Percentiles rank a stretch among this genome's conserved stretches.
Evolutionary conservation across 2,329 filamentous ascomycete genomes (phyloP).

Genomic region (Tolypocladium tropicale): DNA sequence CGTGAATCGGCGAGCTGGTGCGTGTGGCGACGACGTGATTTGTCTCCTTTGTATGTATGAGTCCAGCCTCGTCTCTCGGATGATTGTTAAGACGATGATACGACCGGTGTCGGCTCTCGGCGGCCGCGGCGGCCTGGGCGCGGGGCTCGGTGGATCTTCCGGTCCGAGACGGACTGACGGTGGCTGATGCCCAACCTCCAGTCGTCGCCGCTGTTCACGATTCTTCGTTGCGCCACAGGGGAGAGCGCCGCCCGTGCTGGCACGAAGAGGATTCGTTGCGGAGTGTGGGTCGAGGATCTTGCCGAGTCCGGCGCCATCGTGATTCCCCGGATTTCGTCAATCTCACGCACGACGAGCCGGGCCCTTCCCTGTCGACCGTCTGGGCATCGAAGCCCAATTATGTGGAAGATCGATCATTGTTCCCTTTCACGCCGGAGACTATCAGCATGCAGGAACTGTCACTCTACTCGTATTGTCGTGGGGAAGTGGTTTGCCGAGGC

Average conservation of each 20-base stretch:
- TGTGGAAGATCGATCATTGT: too few relatives aligned
- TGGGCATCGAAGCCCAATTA: too few relatives aligned
- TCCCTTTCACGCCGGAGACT: too few relatives aligned
- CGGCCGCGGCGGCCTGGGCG: background rate
- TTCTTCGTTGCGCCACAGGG: background rate
- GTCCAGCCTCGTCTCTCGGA: too few relatives aligned
- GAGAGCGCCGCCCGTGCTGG: background rate
- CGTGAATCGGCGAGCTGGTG: background rate
- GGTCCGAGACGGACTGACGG: background rate
- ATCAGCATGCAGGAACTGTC: too few relatives aligned
- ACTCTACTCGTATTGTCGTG: too few relatives aligned
- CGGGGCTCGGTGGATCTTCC: background rate
- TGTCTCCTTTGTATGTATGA: background rate
- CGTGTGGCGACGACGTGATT: background rate
- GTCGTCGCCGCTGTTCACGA: background rate
- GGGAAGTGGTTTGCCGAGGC: too few relatives aligned
- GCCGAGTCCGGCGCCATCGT: background rate
- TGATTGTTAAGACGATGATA: background rate
- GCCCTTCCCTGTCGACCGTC: too few relatives aligned
- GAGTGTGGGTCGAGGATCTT: background rate
- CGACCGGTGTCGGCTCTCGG: background rate
- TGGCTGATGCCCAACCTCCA: background rate
- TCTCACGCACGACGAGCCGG: too few relatives aligned
- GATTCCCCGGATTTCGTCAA: too few relatives aligned
- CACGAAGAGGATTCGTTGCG: background rate